Evolutionary conservation across 352 stramenopile species (phyloP).

Genomic region (Thalassiosira livingstoniorum): DNA sequence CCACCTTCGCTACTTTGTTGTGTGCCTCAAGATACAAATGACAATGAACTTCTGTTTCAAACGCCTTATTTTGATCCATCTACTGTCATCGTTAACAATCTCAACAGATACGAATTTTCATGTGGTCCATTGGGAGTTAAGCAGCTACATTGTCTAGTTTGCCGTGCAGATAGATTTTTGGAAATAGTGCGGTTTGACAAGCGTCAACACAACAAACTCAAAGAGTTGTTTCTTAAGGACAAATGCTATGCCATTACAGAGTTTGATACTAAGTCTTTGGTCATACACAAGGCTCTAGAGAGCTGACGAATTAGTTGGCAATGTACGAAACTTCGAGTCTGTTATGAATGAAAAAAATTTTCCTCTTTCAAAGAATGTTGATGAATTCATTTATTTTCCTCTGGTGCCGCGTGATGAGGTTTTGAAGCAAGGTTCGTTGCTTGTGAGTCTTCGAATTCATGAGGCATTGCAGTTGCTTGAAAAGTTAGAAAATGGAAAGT

Average conservation of each 20-base stretch:
- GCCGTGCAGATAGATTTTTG: neutral
- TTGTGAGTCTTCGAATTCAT: neutral
- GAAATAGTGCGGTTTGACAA: neutral
- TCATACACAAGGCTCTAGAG: neutral
- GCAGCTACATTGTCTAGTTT: too few species aligned
- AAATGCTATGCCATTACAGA: neutral
- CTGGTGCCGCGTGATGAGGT: neutral
- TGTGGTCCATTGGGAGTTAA: too few species aligned
- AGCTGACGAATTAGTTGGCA: neutral
- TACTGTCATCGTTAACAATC: too few species aligned
- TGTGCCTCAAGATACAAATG: neutral
- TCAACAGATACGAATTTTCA: too few species aligned
- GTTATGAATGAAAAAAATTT: neutral
- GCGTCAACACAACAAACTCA: neutral
- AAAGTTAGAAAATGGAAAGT: neutral
- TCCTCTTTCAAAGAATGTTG: neutral
- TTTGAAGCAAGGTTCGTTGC: neutral
- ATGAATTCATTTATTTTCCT: slow-evolving; percentile 6
- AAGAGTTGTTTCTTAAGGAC: neutral
- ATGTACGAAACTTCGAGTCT: neutral
- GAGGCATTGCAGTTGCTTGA: neutral
- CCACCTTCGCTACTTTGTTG: neutral
- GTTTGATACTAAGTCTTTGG: neutral
- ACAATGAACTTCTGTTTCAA: neutral
- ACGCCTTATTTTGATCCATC: too few species aligned